Conservation (phyloP, 306 rosid species). For the Cucurbita ficifolia region DNA sequence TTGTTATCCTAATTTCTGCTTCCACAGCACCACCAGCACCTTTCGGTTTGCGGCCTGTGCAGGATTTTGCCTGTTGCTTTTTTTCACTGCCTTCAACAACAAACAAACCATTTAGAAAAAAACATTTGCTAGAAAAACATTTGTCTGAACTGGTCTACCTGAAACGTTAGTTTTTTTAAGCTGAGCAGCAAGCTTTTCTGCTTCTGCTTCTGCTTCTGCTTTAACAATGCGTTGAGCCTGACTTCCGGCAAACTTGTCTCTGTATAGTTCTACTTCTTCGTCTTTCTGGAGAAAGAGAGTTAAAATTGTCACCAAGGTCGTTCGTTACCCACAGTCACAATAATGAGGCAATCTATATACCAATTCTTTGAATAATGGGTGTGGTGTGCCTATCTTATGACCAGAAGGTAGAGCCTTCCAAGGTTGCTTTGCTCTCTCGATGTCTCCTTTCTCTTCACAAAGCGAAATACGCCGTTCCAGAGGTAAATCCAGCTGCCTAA, state of each 20-base stretch:
- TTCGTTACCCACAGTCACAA: not conserved
- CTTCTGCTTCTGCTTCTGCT: conserved; percentile 53
- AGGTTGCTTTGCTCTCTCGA: conserved; percentile 51
- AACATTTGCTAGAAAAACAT: not conserved
- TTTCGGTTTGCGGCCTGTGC: conserved; percentile 37
- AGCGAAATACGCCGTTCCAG: conserved; percentile 43
- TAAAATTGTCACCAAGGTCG: not conserved
- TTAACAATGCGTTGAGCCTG: conserved; percentile 75
- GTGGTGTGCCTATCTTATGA: conserved; percentile 77
- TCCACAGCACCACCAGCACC: conserved; percentile 27
- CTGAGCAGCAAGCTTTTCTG: conserved; percentile 45
- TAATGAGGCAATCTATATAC: conserved; percentile 23
- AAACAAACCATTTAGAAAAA: conserved; percentile 10
- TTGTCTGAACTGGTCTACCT: conserved; percentile 13
- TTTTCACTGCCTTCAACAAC: conserved; percentile 45
- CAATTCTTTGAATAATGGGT: conserved; percentile 77
- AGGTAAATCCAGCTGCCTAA: conserved; percentile 68
- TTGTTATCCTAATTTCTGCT: conserved; percentile 50
- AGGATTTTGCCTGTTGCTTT: conserved; percentile 44
- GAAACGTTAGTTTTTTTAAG: conserved; percentile 58
- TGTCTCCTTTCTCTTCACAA: conserved; percentile 57
- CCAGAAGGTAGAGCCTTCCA: conserved; percentile 71
- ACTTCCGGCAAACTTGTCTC: conserved; percentile 78
- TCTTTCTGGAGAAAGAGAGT: conserved; percentile 47
- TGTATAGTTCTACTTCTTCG: conserved; percentile 60